A percentile compares a stretch with the other conserved stretches of the same genome.
Evolutionary conservation across 2,329 filamentous ascomycete genomes (phyloP).

Genomic region (Thielaviopsis ethacetica): DNA sequence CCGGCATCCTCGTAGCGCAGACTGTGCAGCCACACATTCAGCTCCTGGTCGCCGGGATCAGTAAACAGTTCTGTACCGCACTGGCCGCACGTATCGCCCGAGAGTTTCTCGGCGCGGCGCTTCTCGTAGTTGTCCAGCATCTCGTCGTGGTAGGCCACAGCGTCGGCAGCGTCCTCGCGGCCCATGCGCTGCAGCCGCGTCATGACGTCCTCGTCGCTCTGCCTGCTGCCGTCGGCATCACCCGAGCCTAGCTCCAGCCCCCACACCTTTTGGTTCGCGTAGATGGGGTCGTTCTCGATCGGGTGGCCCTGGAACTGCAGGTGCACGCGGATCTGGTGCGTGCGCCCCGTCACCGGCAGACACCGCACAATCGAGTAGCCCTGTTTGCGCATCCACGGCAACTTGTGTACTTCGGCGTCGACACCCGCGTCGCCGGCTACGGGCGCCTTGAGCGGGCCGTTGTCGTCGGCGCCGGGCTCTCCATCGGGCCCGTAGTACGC

Average conservation of each 20-base stretch:
- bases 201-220: constrained; percentile 81
- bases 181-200: constrained; percentile 75
- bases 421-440: constrained; percentile 6
- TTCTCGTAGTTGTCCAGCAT: constrained; percentile 85
- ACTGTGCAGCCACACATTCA: constrained; percentile 88
- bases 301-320: constrained; percentile 88
- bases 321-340: constrained; percentile 89
- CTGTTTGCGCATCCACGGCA: constrained; percentile 36
- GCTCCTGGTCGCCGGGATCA: constrained; percentile 76
- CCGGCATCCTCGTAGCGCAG: constrained; percentile 72
- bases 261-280: constrained; percentile 87
- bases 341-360: constrained; percentile 80
- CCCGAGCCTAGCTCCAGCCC: constrained; percentile 58
- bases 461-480: constrained; percentile 15
- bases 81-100: constrained; percentile 61
- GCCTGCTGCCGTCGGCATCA: constrained; percentile 47
- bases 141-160: constrained; percentile 83
- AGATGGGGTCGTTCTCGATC: constrained; percentile 95
- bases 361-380: constrained; percentile 94
- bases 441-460: background rate
- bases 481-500: constrained; percentile 64
- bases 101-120: constrained; percentile 83
- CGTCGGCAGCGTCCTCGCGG: constrained; percentile 80
- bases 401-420: constrained; percentile 16
- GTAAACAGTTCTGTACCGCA: constrained; percentile 85